Evolutionary conservation across 768 basidiomycete genomes (phyloP).

Genomic region (Mycena alexandri): DNA sequence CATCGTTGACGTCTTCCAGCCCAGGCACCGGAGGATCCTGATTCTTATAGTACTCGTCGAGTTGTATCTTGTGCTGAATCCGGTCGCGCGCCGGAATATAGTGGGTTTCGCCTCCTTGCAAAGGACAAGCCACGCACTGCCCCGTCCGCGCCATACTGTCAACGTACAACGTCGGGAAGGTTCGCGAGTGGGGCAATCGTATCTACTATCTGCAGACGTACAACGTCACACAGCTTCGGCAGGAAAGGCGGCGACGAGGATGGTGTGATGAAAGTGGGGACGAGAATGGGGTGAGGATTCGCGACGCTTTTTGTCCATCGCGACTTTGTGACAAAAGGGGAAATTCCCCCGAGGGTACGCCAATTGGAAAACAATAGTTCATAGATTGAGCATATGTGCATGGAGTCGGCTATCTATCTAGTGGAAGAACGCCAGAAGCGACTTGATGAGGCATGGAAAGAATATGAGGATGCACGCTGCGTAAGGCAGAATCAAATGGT

Average conservation of each 20-base stretch:
- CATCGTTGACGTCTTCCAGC: neutral
- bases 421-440: constrained; percentile 15
- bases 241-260: neutral
- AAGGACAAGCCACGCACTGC: constrained; percentile 24
- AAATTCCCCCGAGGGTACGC: neutral
- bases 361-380: constrained; percentile 4
- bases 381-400: constrained; percentile 14
- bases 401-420: constrained; percentile 11
- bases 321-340: constrained; percentile 16
- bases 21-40: too few species aligned
- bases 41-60: too few species aligned
- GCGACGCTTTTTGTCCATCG: constrained; percentile 6
- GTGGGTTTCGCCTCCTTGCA: constrained; percentile 18
- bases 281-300: neutral
- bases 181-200: neutral
- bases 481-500: constrained; percentile 23
- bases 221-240: too few species aligned
- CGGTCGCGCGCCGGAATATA: neutral
- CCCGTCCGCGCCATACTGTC: constrained; percentile 18
- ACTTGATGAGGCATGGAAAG: constrained; percentile 1
- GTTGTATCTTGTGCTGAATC: constrained; percentile 2
- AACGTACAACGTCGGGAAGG: constrained; percentile 12
- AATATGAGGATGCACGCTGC: constrained; percentile 15
- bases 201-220: too few species aligned
- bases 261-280: neutral